Evolutionary conservation across 106 monocot genomes (phyloP).

Genomic region (Dendrobium catenatum): DNA sequence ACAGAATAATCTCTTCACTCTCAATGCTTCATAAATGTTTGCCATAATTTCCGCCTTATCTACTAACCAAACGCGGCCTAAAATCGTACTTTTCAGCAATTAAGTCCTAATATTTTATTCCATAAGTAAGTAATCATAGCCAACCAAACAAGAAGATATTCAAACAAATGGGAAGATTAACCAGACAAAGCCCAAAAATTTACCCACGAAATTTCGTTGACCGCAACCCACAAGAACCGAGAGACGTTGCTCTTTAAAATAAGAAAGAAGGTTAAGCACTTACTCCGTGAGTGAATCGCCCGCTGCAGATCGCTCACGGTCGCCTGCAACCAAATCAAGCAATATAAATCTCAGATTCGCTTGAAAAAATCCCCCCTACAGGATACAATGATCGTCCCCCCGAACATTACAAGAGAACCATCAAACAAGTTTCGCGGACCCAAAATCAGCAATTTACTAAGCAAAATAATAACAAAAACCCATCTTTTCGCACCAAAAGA

Average conservation of each 20-base stretch:
- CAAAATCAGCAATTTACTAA: neutral
- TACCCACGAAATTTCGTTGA: neutral
- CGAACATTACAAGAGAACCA: neutral
- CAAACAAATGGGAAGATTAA: neutral
- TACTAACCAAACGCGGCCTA: too few species aligned
- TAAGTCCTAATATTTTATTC: neutral
- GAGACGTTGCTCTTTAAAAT: neutral
- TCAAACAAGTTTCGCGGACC: neutral
- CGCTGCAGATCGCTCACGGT: constrained; percentile 75
- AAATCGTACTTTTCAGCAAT: too few species aligned
- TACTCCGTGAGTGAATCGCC: constrained; percentile 61
- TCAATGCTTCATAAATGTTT: too few species aligned
- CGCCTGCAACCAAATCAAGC: constrained; percentile 39
- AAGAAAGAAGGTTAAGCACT: constrained; percentile 14
- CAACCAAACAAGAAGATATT: neutral
- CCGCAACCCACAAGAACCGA: neutral
- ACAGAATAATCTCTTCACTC: too few species aligned
- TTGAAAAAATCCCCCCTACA: neutral
- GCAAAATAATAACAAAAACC: neutral
- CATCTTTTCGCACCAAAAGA: neutral
- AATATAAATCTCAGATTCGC: neutral
- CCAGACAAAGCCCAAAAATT: neutral
- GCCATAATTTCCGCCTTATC: too few species aligned
- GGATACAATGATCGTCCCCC: neutral
- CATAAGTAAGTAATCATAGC: neutral